A percentile compares a stretch with the other conserved stretches of the same genome.
Conservation (phyloP, 176 grass and related monocot species). For the Themeda triandra region DNA sequence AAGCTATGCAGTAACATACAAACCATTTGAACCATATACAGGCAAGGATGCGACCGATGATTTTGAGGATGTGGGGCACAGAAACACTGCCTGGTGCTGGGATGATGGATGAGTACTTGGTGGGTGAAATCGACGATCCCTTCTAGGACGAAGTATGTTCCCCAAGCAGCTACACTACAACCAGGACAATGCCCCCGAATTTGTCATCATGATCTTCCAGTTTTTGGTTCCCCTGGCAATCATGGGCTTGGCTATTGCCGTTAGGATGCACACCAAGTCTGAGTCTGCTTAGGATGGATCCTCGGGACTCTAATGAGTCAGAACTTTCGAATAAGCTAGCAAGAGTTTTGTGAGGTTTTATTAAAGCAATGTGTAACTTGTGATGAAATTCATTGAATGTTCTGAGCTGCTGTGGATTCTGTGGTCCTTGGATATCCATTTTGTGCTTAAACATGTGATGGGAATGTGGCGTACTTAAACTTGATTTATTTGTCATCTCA, state of each 20-base stretch:
- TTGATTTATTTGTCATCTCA: neutral
- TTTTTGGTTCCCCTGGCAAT: conserved; percentile 88
- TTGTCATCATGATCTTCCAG: conserved; percentile 79
- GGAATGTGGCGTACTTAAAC: neutral
- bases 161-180: conserved; percentile 88
- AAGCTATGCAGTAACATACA: neutral
- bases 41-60: conserved; percentile 85
- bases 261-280: conserved; percentile 90
- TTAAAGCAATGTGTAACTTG: neutral
- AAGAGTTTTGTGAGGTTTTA: neutral
- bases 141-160: conserved; percentile 44
- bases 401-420: conserved; percentile 9
- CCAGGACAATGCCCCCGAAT: conserved; percentile 73
- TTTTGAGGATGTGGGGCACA: conserved; percentile 90
- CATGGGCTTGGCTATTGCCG: too few species aligned
- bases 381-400: conserved; percentile 9
- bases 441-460: neutral
- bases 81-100: conserved; percentile 61
- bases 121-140: conserved; percentile 71
- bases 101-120: conserved; percentile 66
- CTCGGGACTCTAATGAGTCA: neutral
- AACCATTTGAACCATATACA: neutral
- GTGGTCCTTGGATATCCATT: neutral
- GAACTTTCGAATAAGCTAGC: conserved; percentile 29
- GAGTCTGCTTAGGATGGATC: neutral